A percentile compares a stretch with the other conserved stretches of the same genome.
Evolutionary conservation across 768 basidiomycete genomes (phyloP).

Genomic region (Nevesoporus exiguus): DNA sequence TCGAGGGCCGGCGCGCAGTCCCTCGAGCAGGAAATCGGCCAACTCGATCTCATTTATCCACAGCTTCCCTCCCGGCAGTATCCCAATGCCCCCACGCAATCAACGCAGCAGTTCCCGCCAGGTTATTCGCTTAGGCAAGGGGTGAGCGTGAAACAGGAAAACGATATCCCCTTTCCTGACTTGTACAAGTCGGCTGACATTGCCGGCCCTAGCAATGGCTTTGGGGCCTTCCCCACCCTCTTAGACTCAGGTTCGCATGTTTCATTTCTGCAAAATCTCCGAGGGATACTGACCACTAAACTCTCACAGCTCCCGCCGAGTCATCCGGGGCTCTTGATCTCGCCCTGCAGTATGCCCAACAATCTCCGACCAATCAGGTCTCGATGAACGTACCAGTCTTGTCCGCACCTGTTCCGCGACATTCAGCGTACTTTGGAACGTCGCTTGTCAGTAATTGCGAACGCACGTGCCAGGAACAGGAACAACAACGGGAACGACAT

Average conservation of each 20-base stretch:
- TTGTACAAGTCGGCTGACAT: conserved; percentile 22
- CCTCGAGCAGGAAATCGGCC: conserved; percentile 28
- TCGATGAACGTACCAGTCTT: conserved; percentile 25
- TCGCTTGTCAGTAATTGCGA: conserved; percentile 33
- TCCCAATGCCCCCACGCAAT: conserved; percentile 14
- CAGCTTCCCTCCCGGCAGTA: conserved; percentile 25
- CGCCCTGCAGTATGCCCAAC: conserved; percentile 23
- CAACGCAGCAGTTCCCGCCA: conserved; percentile 20
- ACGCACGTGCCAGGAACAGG: conserved; percentile 39
- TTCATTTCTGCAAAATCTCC: not conserved
- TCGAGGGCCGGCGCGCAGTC: conserved; percentile 15
- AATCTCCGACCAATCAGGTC: conserved; percentile 14
- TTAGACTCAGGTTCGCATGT: conserved; percentile 30
- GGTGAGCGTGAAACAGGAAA: conserved; percentile 28
- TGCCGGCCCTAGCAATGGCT: conserved; percentile 20
- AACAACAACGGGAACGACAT: conserved; percentile 32
- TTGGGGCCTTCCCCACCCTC: conserved; percentile 20
- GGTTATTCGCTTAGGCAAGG: conserved; percentile 24
- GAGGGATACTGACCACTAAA: conserved; percentile 5
- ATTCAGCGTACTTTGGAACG: conserved; percentile 30
- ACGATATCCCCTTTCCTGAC: conserved; percentile 25
- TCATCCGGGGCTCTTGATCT: conserved; percentile 22
- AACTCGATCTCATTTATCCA: conserved; percentile 24
- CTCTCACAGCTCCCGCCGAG: conserved; percentile 19
- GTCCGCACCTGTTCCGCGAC: conserved; percentile 33